Percentiles rank a stretch among this genome's conserved stretches.
These are phyloP conservation scores for Adansonia rubrostipa DNA, from an alignment of 441 rosid genomes.

Conservation along the genomic window DNA sequence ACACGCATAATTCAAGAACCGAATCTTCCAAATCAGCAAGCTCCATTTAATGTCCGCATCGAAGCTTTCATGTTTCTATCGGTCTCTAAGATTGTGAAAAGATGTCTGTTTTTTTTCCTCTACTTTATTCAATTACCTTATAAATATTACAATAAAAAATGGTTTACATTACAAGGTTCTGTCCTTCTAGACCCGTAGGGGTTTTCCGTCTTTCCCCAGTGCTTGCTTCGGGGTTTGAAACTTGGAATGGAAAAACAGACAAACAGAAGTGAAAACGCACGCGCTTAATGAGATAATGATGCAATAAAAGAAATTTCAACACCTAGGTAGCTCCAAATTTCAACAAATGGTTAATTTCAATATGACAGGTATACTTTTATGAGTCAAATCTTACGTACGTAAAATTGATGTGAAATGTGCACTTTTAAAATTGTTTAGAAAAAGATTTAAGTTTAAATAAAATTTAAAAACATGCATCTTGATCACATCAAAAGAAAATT, in stretches of 20 bases:
- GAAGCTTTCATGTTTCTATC: conserved; percentile 54
- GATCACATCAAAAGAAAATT: too few relatives aligned
- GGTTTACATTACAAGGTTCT: conserved; percentile 13
- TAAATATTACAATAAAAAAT: conserved; percentile 13
- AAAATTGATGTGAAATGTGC: background rate
- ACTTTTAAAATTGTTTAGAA: too few relatives aligned
- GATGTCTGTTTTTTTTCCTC: conserved; percentile 64
- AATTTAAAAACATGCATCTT: too few relatives aligned
- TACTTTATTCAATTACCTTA: conserved; percentile 18
- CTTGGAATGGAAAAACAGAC: background rate
- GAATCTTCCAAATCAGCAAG: conserved; percentile 73
- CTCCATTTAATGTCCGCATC: conserved; percentile 58
- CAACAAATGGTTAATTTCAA: background rate
- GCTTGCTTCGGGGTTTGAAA: background rate
- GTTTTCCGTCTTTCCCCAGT: background rate
- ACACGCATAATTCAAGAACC: conserved; percentile 34
- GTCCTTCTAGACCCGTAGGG: conserved; percentile 8
- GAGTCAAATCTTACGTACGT: background rate
- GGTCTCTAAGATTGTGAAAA: conserved; percentile 50
- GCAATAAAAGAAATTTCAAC: conserved; percentile 1
- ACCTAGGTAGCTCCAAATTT: too few relatives aligned
- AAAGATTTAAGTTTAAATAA: background rate
- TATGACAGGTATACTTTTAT: background rate
- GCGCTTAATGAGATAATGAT: background rate
- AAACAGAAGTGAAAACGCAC: background rate